Base-by-base conservation (phyloP, 2,329 filamentous ascomycete species). In the Aureobasidium sp. region DNA sequence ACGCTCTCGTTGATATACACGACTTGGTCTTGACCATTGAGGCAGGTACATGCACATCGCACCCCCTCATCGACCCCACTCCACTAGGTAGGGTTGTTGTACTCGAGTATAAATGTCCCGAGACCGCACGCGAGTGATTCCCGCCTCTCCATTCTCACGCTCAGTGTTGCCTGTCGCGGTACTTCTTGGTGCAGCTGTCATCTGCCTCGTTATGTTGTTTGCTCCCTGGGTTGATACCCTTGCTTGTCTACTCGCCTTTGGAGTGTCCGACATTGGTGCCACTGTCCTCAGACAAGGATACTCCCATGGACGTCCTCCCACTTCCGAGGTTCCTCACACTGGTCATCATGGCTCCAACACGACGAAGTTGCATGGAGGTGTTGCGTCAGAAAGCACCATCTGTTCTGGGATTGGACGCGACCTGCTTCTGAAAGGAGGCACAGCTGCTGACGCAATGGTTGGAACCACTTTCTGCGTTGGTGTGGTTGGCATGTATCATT, bases 361-460 rank as follows among this genome's bases (percentile, higher is more conserved):
- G 43, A 43, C 55, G 9, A 38, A 21, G 17, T 17, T 51, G 40
- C 66, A 74, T 42, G 78, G 78, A 29, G 78, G 75, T 43, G 76
- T 80, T 19, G 76, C 78, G 4, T 77, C 74, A 1, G 76, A 79
- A 65, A 73, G 67, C 60, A 68, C 71, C 0, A 71, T 76, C 50
- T 79, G 77, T 67, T 76, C 71, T 63, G 67, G 71, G n/a, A 76
- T 80, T 49, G 78, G 78, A 15, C 75, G 69, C n/a, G 71, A 75
- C 17, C 62, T 78, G n/a, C 65, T 79, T 42, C 73, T 76, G 60
- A 54, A 68, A 40, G 77, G 77, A 19, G 88, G 77, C 10, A 79
- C 77, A 71, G 78, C 78, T 19, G 78, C 77, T 8, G 78, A 80
- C 70, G 75, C 75, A 5, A 66, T 78, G 67, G 76, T 79, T 8